Base-by-base conservation (phyloP, 2,329 filamentous ascomycete genomes). In the Aspergillus sp. region DNA sequence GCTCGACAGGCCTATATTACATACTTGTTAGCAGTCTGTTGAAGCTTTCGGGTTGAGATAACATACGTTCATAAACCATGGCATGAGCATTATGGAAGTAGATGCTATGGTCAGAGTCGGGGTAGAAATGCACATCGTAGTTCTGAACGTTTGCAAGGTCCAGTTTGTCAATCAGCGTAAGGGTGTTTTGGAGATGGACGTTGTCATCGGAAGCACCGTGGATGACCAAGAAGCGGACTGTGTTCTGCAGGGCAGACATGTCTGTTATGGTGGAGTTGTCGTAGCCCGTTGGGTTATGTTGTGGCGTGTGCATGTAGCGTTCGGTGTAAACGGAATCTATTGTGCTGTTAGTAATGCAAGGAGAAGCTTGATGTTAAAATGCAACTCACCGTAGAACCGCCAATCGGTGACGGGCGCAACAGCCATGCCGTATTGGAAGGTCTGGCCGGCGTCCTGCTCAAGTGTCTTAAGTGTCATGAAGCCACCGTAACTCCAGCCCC, bases 331-430 rank as follows among this genome's bases (percentile, higher is more conserved):
- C 72, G 7, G 74, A 76, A 46, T 77, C 75, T 41, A 46, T 66
- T 49, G 25, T 58, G 56, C 13, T 51, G 22, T 50, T 34, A 46
- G 52, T 50, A 23, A 9, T 52, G 15, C 9, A 23, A 4, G 22
- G 5, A 57, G n/a, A 25, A 30, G 15, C 13, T 30, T 23, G 30
- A 22, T 8, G 6, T 31, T 11, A 23, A 17, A 41, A 47, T 6
- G 15, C 11, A n/a, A 61, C 68, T 64, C 76, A 84, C 83, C 86
- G 79, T 99, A 99, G 79, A 91, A 97, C 60, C 91, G 86, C 95
- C 95, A 99, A 77, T 99, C 93, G 0, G 94, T 98, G n/a, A 99
- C 95, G 19, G 95, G 95, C 1, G 95, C 95, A 55, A 99, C 96
- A 7, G 96, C 93, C 91, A 99, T 97, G 69, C 95, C 96, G 76